Percentiles rank a stretch among this genome's conserved stretches.
phyloP scores from a whole-genome alignment of 371 early-diverging fungal species.

The Syncephalastrum monosporum region DNA sequence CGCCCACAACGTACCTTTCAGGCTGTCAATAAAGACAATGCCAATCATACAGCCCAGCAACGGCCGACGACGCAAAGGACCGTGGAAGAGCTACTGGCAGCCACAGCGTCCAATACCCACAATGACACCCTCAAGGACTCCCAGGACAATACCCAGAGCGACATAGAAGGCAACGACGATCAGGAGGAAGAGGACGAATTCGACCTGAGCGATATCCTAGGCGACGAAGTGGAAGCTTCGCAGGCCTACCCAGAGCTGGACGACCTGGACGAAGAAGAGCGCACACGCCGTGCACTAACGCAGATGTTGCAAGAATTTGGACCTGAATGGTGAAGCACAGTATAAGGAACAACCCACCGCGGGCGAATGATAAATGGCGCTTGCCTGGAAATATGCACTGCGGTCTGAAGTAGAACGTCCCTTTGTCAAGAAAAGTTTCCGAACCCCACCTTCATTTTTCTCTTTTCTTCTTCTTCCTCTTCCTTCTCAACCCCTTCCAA shows the following conservation, averaged over 20 bases:
- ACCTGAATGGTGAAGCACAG: neutral
- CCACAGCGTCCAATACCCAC: no score
- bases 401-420: conserved; percentile 13
- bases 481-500: neutral
- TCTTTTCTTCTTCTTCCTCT: conserved; percentile 8
- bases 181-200: no score
- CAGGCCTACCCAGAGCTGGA: neutral
- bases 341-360: neutral
- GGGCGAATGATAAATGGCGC: neutral
- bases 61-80: no score
- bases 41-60: no score
- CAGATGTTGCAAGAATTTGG: conserved; percentile 7
- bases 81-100: no score
- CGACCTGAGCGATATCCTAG: neutral
- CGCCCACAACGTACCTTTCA: no score
- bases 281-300: conserved; percentile 6
- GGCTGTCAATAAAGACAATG: no score
- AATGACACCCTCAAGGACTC: no score
- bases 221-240: neutral
- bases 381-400: conserved; percentile 1
- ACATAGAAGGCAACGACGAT: no score
- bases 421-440: conserved; percentile 10
- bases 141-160: no score
- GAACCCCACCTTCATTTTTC: conserved; percentile 4
- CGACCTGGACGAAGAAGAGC: conserved; percentile 2